Conservation (phyloP, 371 early-diverging fungal genomes). For the Lichtheimia hyalospora region DNA sequence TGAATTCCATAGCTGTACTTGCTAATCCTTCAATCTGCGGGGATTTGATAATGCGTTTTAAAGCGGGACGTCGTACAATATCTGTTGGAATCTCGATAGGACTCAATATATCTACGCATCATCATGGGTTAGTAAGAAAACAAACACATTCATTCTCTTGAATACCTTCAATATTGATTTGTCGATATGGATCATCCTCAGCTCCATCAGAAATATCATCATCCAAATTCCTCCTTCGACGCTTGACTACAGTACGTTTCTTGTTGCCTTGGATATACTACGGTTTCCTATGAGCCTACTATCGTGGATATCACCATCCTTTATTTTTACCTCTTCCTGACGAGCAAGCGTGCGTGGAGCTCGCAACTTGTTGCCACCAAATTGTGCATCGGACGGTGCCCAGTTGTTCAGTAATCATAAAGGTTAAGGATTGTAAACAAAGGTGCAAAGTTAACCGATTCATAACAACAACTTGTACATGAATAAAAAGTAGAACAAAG, state of each 20-base stretch:
- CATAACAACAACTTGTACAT: too few species aligned
- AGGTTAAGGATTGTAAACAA: constrained; percentile 26
- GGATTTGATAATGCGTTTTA: constrained; percentile 44
- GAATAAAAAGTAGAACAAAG: neutral
- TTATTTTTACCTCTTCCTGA: constrained; percentile 36
- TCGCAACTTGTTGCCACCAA: constrained; percentile 46
- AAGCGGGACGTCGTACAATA: constrained; percentile 45
- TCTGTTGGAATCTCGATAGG: constrained; percentile 56
- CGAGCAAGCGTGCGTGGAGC: constrained; percentile 31
- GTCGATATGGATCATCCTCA: constrained; percentile 52
- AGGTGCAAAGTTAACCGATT: too few species aligned
- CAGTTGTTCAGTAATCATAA: constrained; percentile 42
- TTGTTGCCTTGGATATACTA: constrained; percentile 42
- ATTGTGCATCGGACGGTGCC: constrained; percentile 33
- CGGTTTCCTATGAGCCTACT: too few species aligned
- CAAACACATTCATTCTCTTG: neutral
- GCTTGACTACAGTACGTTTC: constrained; percentile 38
- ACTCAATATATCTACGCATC: constrained; percentile 41
- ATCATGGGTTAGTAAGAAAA: neutral
- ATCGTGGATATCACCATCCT: too few species aligned
- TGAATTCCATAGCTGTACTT: constrained; percentile 50
- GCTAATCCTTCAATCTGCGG: constrained; percentile 44
- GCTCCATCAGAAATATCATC: constrained; percentile 45
- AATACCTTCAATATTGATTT: constrained; percentile 56
- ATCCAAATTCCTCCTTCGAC: constrained; percentile 36